Evolutionary conservation across 192 early-diverging fungal species (phyloP).

Genomic region (Coemansia sp.): DNA sequence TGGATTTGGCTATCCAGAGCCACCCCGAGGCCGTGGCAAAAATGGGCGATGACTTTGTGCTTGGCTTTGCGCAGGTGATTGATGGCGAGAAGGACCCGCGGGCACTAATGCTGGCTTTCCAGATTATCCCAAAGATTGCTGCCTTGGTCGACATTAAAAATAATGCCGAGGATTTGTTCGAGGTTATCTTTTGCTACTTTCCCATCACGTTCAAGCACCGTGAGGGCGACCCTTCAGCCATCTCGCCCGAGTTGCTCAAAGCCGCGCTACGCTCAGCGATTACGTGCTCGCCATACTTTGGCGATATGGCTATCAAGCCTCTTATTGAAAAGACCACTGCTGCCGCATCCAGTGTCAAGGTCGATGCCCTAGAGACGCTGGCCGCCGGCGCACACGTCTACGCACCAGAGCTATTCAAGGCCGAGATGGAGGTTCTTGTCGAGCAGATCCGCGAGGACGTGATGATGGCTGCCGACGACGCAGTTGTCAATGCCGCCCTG

Average conservation of each 20-base stretch:
- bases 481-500: constrained; percentile 69
- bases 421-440: constrained; percentile 73
- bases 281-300: constrained; percentile 75
- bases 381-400: constrained; percentile 78
- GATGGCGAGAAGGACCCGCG: constrained; percentile 99
- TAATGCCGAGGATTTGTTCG: constrained; percentile 90
- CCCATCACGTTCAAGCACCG: constrained; percentile 98
- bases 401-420: constrained; percentile 64
- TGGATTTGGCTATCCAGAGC: constrained; percentile 67
- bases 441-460: constrained; percentile 65
- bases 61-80: constrained; percentile 81
- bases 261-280: constrained; percentile 74
- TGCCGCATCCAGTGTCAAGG: constrained; percentile 83
- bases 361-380: constrained; percentile 92
- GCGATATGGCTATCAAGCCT: constrained; percentile 79
- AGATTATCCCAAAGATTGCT: constrained; percentile 70
- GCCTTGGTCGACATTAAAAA: constrained; percentile 75
- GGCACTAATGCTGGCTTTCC: constrained; percentile 88
- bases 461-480: constrained; percentile 73
- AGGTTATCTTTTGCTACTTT: constrained; percentile 98
- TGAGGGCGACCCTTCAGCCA: constrained; percentile 92
- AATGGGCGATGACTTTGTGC: constrained; percentile 73
- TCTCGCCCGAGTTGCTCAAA: constrained; percentile 93
- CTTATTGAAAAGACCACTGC: constrained; percentile 91
- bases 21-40: constrained; percentile 60